phyloP scores from a whole-genome alignment of 2,329 filamentous ascomycete species.

The Fusarium decemcellulare region DNA sequence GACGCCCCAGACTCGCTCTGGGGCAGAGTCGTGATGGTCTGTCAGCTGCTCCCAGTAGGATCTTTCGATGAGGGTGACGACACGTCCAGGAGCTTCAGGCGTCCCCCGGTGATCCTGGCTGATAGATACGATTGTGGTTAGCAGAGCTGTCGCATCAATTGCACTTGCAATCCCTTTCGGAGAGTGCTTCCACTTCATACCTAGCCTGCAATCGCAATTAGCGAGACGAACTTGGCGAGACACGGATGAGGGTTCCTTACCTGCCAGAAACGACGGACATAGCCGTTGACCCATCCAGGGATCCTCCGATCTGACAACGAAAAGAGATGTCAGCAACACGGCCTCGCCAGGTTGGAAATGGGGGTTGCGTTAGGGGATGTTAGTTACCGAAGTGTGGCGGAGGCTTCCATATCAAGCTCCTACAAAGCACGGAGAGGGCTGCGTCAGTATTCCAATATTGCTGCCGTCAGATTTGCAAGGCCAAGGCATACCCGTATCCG shows the following conservation, averaged over 20 bases:
- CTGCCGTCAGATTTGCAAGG: conserved; percentile 4
- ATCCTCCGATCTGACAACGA: conserved; percentile 79
- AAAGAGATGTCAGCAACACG: conserved; percentile 10
- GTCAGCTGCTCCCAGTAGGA: conserved; percentile 86
- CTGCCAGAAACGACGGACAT: conserved; percentile 98
- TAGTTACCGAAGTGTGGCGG: conserved; percentile 90
- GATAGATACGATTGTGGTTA: conserved; percentile 16
- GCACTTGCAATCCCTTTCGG: not conserved
- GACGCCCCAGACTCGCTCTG: conserved; percentile 86
- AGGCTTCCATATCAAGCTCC: conserved; percentile 98
- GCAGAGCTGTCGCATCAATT: not conserved
- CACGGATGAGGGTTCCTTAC: conserved; percentile 65
- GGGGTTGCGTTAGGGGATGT: conserved; percentile 8
- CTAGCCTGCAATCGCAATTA: conserved; percentile 49
- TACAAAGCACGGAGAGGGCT: conserved; percentile 35
- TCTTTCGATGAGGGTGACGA: conserved; percentile 91
- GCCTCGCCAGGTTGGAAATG: not conserved
- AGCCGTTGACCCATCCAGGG: conserved; percentile 92
- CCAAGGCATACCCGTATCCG: conserved; percentile 84
- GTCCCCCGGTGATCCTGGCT: conserved; percentile 97
- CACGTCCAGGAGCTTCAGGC: conserved; percentile 86
- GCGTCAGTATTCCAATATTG: conserved; percentile 16
- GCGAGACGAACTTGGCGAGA: conserved; percentile 8
- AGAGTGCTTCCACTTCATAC: conserved; percentile 39
- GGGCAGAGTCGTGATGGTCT: conserved; percentile 73